Conservation (phyloP, 2,329 filamentous ascomycete genomes). For the Aspergillus texensis region DNA sequence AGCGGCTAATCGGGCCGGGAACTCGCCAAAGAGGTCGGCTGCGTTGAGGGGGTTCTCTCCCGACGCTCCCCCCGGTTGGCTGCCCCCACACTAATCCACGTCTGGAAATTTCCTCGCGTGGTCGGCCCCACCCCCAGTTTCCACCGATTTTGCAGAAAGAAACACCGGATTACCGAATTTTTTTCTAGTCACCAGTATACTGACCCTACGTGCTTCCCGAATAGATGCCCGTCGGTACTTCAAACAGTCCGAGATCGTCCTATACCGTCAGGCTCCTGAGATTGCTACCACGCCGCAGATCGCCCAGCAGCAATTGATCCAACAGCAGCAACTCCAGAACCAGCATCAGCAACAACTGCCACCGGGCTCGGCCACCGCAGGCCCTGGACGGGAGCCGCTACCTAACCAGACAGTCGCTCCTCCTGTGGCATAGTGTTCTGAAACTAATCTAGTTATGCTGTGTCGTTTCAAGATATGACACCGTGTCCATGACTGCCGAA, state of each 20-base stretch:
- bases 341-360: slow-evolving; percentile 39
- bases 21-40: slow-evolving; percentile 12
- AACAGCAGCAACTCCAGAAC: slow-evolving; percentile 40
- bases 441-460: neutral
- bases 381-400: slow-evolving; percentile 32
- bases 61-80: slow-evolving; percentile 17
- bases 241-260: slow-evolving; percentile 97
- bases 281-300: slow-evolving; percentile 45
- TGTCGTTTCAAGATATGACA: neutral
- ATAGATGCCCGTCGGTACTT: slow-evolving; percentile 94
- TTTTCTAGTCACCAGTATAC: slow-evolving; percentile 3
- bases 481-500: slow-evolving; percentile 3
- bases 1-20: slow-evolving; percentile 23
- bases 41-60: neutral
- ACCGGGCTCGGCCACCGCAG: slow-evolving; percentile 39
- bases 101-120: slow-evolving; percentile 24
- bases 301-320: slow-evolving; percentile 43
- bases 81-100: slow-evolving; percentile 37
- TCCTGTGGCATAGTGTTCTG: slow-evolving; percentile 28
- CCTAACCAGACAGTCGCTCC: slow-evolving; percentile 24
- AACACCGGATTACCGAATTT: neutral
- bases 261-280: slow-evolving; percentile 75
- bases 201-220: slow-evolving; percentile 13
- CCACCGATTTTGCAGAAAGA: slow-evolving; percentile 8
- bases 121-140: slow-evolving; percentile 27